Conservation (phyloP, 805 yeast genomes). For the Saccharomyces paradoxus region DNA sequence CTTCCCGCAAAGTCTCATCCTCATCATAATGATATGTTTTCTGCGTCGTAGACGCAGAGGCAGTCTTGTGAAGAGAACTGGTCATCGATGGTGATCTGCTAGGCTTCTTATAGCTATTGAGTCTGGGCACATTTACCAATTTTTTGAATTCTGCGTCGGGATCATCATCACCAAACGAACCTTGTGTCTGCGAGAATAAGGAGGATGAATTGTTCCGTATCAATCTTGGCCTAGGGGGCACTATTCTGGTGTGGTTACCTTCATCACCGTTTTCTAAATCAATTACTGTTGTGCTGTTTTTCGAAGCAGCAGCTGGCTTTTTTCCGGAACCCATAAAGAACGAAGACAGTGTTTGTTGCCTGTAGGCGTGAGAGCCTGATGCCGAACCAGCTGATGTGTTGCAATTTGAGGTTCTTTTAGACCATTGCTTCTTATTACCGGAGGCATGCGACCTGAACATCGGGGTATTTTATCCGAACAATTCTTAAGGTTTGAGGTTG, state of each 20-base stretch:
- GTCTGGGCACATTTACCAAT: slow-evolving; percentile 13
- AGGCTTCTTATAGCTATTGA: slow-evolving; percentile 22
- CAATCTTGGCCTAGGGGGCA: neutral
- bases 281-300: neutral
- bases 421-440: neutral
- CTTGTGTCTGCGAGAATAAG: slow-evolving; percentile 19
- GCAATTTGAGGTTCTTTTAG: neutral
- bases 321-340: neutral
- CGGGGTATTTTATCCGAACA: neutral
- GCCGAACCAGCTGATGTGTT: neutral
- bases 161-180: slow-evolving; percentile 30
- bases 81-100: neutral
- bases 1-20: slow-evolving; percentile 4
- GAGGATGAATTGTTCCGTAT: slow-evolving; percentile 3
- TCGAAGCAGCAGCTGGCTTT: neutral
- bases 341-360: neutral
- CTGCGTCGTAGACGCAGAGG: neutral
- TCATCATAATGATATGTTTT: slow-evolving; percentile 1
- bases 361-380: neutral
- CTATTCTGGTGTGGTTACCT: neutral
- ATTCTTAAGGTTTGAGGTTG: neutral
- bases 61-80: neutral
- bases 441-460: neutral
- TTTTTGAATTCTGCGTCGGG: slow-evolving; percentile 17
- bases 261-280: neutral